phyloP scores from a whole-genome alignment of 1,139 yeast species.

The Yamadazyma diddensiae region DNA sequence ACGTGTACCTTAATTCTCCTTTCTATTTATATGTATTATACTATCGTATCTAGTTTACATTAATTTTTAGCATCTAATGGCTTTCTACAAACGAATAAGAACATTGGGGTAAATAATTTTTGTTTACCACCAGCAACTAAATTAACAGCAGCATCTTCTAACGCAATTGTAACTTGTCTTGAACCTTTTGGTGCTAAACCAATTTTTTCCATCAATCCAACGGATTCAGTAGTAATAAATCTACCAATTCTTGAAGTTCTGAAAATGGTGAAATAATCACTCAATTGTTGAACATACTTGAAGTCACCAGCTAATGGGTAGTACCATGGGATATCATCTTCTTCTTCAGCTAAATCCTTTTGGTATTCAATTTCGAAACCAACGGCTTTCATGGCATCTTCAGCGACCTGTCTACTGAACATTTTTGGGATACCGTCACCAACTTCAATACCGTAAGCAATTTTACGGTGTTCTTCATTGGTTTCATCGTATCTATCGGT shows the following conservation, averaged over 20 bases:
- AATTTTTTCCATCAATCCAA: conserved; percentile 74
- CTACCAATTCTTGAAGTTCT: conserved; percentile 91
- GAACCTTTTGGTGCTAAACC: conserved; percentile 96
- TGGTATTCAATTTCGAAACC: conserved; percentile 81
- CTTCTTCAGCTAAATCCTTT: conserved; percentile 78
- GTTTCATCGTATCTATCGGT: conserved; percentile 87
- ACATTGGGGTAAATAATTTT: conserved; percentile 93
- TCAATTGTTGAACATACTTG: conserved; percentile 75
- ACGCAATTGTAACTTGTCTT: conserved; percentile 81
- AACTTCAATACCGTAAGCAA: conserved; percentile 94
- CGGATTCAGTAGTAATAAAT: conserved; percentile 74
- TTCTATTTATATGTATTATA: no score
- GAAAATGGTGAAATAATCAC: conserved; percentile 79
- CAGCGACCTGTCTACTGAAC: conserved; percentile 84
- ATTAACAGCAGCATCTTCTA: conserved; percentile 96
- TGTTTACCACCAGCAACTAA: conserved; percentile 90
- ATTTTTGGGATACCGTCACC: conserved; percentile 99
- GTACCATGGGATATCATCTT: conserved; percentile 94
- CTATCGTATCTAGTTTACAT: neutral
- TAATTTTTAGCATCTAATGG: conserved; percentile 36
- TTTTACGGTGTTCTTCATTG: conserved; percentile 87
- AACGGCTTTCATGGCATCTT: conserved; percentile 77
- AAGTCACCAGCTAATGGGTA: conserved; percentile 95
- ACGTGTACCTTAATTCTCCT: no score
- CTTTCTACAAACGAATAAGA: conserved; percentile 83